Conservation (phyloP, 2,329 filamentous ascomycete genomes). For the Camillea tinctor region DNA sequence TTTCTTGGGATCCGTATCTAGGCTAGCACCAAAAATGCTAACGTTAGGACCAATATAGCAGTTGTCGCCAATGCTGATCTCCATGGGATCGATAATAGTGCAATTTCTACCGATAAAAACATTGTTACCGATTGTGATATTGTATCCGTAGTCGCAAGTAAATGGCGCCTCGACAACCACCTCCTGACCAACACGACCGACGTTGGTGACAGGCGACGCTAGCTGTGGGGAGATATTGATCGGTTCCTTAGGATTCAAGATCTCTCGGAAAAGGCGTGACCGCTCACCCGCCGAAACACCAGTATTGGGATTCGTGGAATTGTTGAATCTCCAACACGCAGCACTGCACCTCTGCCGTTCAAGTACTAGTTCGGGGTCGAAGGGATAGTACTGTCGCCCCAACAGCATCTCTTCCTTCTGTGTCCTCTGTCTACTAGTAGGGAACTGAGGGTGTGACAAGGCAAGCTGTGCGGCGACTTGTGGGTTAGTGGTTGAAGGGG, state of each 20-base stretch:
- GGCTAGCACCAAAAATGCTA: constrained; percentile 75
- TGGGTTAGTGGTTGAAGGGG: constrained; percentile 41
- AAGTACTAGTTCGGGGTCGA: constrained; percentile 71
- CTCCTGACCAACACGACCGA: constrained; percentile 68
- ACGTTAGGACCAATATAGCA: constrained; percentile 81
- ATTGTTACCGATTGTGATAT: constrained; percentile 82
- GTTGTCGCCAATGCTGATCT: constrained; percentile 77
- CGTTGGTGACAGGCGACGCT: constrained; percentile 50
- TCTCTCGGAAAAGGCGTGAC: constrained; percentile 67
- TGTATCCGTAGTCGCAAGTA: constrained; percentile 92
- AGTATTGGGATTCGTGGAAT: constrained; percentile 70
- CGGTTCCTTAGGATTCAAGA: constrained; percentile 62
- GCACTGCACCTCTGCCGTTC: constrained; percentile 83
- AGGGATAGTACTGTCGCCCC: constrained; percentile 76
- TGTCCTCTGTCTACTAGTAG: constrained; percentile 45
- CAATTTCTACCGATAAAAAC: constrained; percentile 82
- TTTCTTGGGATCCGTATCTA: constrained; percentile 69
- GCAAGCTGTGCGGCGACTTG: constrained; percentile 60
- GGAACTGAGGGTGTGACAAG: constrained; percentile 54
- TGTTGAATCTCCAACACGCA: constrained; percentile 85
- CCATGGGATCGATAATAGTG: constrained; percentile 81
- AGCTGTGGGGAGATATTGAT: constrained; percentile 56
- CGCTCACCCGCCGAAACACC: constrained; percentile 69
- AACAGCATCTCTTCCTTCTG: constrained; percentile 91
- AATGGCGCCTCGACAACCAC: constrained; percentile 86